Conservation (phyloP, 805 yeast species). For the Wickerhamomyces bisporus region DNA sequence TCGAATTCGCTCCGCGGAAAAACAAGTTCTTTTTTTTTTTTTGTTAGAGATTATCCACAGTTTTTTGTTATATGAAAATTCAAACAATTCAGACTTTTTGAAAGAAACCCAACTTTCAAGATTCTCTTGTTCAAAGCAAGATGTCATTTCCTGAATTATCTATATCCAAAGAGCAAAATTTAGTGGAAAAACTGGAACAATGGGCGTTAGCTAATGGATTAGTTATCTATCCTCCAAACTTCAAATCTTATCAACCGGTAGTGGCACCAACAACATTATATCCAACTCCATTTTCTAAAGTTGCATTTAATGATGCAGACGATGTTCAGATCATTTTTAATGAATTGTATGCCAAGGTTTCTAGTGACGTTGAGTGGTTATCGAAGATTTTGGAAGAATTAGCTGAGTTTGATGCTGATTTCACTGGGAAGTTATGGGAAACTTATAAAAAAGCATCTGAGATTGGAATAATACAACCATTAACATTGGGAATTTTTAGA, state of each 20-base stretch:
- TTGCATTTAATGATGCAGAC: slow-evolving; percentile 61
- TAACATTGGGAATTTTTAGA: slow-evolving; percentile 80
- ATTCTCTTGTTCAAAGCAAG: no score
- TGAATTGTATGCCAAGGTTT: slow-evolving; percentile 63
- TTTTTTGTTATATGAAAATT: no score
- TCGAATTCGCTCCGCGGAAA: no score
- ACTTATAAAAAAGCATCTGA: slow-evolving; percentile 46
- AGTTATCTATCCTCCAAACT: slow-evolving; percentile 69
- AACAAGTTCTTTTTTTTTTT: neutral
- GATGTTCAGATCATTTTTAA: slow-evolving; percentile 66
- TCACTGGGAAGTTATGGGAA: slow-evolving; percentile 75
- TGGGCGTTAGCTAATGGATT: slow-evolving; percentile 80
- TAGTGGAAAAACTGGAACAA: slow-evolving; percentile 52
- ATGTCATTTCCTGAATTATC: slow-evolving; percentile 27
- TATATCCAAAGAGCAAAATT: slow-evolving; percentile 20
- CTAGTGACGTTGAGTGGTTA: slow-evolving; percentile 62
- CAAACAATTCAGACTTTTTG: no score
- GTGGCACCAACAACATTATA: slow-evolving; percentile 85
- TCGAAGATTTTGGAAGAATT: slow-evolving; percentile 46
- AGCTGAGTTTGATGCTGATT: slow-evolving; percentile 59
- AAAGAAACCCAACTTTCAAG: no score
- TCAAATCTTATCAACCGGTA: slow-evolving; percentile 36
- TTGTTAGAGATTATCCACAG: neutral
- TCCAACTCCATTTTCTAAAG: slow-evolving; percentile 83
- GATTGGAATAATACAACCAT: slow-evolving; percentile 52